Conservation (phyloP, 2,329 filamentous ascomycete species). For the Colletotrichum eremochloae region DNA sequence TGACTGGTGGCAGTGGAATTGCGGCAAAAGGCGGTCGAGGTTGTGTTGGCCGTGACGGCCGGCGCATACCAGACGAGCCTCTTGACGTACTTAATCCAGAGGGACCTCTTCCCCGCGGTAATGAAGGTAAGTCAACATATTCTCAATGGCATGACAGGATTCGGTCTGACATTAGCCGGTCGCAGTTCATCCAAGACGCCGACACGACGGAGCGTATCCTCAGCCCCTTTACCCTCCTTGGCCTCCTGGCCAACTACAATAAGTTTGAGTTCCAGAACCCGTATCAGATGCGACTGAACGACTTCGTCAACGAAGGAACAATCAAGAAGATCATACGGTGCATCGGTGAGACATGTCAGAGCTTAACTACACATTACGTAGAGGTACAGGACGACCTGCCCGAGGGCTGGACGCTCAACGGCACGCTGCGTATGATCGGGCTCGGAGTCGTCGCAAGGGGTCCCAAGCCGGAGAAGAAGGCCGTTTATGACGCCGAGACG, state of each 20-base stretch:
- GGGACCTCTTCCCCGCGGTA: constrained; percentile 92
- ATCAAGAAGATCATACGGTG: constrained; percentile 86
- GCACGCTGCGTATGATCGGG: constrained; percentile 86
- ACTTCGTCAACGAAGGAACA: constrained; percentile 92
- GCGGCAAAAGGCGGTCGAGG: constrained; percentile 83
- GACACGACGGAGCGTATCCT: constrained; percentile 74
- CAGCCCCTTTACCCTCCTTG: constrained; percentile 85
- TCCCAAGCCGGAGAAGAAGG: constrained; percentile 71
- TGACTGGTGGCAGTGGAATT: constrained; percentile 71
- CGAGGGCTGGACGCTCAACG: constrained; percentile 87
- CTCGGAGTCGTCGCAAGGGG: constrained; percentile 81
- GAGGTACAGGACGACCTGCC: constrained; percentile 91
- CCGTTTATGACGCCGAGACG: constrained; percentile 80
- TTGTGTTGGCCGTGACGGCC: constrained; percentile 85
- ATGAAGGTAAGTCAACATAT: constrained; percentile 79
- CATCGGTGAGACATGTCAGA: constrained; percentile 79
- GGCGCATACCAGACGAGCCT: constrained; percentile 97
- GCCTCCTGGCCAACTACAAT: constrained; percentile 96
- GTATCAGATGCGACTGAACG: constrained; percentile 90
- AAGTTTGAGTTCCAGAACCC: constrained; percentile 99
- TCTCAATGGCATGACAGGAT: neutral
- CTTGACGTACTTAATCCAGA: constrained; percentile 93
- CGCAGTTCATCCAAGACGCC: constrained; percentile 84
- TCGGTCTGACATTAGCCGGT: neutral
- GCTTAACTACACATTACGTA: constrained; percentile 81